Conservation (phyloP, 2,329 filamentous ascomycete genomes). For the Pestalotiopsis sp. region DNA sequence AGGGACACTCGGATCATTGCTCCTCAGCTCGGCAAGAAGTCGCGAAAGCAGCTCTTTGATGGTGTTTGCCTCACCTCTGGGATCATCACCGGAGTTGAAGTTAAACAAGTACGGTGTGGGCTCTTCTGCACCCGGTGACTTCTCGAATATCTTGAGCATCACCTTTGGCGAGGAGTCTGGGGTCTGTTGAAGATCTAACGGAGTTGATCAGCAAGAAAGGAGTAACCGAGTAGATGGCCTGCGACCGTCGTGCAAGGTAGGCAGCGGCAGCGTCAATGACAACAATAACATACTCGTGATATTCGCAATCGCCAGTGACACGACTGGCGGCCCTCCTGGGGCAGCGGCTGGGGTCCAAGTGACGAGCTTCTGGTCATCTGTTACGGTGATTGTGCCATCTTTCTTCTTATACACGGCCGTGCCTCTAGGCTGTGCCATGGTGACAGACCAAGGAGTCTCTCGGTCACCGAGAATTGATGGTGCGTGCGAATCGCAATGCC, state of each 20-base stretch:
- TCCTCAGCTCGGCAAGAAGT: slow-evolving; percentile 73
- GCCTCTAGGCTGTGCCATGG: slow-evolving; percentile 64
- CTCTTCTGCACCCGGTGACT: slow-evolving; percentile 59
- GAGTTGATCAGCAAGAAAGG: slow-evolving; percentile 17
- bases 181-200: slow-evolving; percentile 87
- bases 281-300: slow-evolving; percentile 70
- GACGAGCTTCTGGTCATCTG: slow-evolving; percentile 72
- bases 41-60: slow-evolving; percentile 82
- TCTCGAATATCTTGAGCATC: slow-evolving; percentile 89
- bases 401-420: slow-evolving; percentile 91
- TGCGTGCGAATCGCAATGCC: background rate
- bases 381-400: slow-evolving; percentile 80
- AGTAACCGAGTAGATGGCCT: background rate
- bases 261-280: slow-evolving; percentile 35
- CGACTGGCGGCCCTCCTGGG: slow-evolving; percentile 59
- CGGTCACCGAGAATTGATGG: background rate
- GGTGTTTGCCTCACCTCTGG: slow-evolving; percentile 80
- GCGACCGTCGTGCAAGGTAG: background rate
- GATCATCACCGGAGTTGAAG: slow-evolving; percentile 78
- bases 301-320: slow-evolving; percentile 72
- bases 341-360: slow-evolving; percentile 78
- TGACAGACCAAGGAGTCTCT: slow-evolving; percentile 6
- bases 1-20: slow-evolving; percentile 51
- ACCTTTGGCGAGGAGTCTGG: slow-evolving; percentile 86
- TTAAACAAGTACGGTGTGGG: slow-evolving; percentile 80